Evolutionary conservation across 2,329 filamentous ascomycete species (phyloP), one percentile per base, ranked within the genome.

Genomic region (Beauveria pseudobassiana): DNA sequence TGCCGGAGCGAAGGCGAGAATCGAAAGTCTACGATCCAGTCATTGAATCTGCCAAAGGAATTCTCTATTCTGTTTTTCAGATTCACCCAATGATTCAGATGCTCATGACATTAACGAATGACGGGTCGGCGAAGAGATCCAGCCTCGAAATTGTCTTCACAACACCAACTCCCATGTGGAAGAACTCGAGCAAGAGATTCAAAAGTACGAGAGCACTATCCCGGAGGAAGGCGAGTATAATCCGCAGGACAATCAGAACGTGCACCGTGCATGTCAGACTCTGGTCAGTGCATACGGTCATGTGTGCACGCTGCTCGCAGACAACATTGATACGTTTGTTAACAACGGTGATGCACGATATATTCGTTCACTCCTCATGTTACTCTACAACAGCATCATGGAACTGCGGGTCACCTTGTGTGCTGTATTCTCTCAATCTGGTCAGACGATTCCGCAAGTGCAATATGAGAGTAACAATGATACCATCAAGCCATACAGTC

Each of bases 51-150:
- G 85, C 86, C 34, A 87, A 87, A 69, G 85, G 85, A 30, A 83
- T 88, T 26, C 77, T 88, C 2, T 88, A 87, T 69, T 84, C 86
- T 3, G 80, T 88, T 34, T 88, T 87, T 64, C 85, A 87, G 69
- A 85, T 88, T 28, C 86, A 88, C 64, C 85, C 85, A 5, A 84
- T 85, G 74, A 86, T 88, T 63, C 85, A 88, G 71, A 84, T 83
- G 73, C 76, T 88, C 59, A 84, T 87, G 72, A 79, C 82, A 49
- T 75, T 88, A 54, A 82, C 84, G 53, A 83, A 80, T 65, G 84
- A 87, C 63, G 82, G 81, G 38, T 83, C 82, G 10, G 76, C 80
- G 24, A 86, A 85, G 68, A 77, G 84, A 55, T 87, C 85, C 4
- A 87, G 84, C 65, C 79, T 88, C 12, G 85, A 88, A 67, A 82